phyloP scores from a whole-genome alignment of 352 stramenopile genomes.

The Lagenidium sp. region DNA sequence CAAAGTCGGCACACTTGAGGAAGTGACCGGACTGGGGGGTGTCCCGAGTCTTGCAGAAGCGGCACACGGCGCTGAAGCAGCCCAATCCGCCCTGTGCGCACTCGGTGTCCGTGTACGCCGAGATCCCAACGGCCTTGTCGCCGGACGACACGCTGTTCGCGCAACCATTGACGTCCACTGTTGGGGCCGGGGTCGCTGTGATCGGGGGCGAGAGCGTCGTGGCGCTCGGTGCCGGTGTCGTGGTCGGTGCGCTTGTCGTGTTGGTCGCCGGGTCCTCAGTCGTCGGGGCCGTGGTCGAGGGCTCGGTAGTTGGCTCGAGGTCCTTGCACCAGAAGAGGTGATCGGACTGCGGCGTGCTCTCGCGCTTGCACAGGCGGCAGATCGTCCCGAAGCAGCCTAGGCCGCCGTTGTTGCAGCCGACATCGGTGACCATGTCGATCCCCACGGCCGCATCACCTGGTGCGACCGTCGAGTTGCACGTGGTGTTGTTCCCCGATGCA shows the following conservation, averaged over 20 bases:
- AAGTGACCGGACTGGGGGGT: neutral
- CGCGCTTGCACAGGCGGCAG: slow-evolving; percentile 15
- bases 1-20: neutral
- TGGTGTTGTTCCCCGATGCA: neutral
- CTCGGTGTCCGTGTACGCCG: neutral
- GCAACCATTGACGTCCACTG: neutral
- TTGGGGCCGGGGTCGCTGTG: neutral
- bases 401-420: slow-evolving; percentile 6
- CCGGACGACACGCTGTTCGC: neutral
- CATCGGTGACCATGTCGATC: slow-evolving; percentile 11
- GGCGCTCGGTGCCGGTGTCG: too few species aligned
- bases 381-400: slow-evolving; percentile 15
- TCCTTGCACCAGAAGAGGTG: slow-evolving; percentile 3
- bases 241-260: too few species aligned
- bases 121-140: neutral
- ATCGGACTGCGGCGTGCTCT: slow-evolving; percentile 1
- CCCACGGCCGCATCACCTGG: slow-evolving; percentile 8
- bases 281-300: neutral
- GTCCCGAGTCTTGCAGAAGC: neutral
- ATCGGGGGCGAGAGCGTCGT: too few species aligned
- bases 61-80: neutral
- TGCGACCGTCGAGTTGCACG: neutral
- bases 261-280: neutral
- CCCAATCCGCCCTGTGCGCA: neutral
- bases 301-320: neutral